Conservation (phyloP, 805 yeast species). For the Starmerella etchellsii region DNA sequence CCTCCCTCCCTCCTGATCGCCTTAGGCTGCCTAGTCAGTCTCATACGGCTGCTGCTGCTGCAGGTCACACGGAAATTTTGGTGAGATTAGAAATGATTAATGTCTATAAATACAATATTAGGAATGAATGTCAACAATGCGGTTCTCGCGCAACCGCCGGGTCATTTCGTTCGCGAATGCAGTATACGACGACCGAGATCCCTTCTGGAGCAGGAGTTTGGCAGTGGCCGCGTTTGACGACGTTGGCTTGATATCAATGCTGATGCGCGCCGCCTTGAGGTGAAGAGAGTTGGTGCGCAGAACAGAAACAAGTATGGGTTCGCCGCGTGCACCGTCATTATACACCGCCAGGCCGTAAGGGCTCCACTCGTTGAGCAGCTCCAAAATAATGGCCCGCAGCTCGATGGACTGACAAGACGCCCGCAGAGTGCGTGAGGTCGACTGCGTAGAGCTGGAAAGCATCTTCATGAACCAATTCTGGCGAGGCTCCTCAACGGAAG, state of each 20-base stretch:
- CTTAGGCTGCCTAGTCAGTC: no score
- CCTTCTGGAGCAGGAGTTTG: conserved; percentile 21
- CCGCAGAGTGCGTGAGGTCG: conserved; percentile 20
- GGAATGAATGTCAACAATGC: conserved; percentile 4
- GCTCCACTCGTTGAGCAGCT: conserved; percentile 28
- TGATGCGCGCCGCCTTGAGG: conserved; percentile 25
- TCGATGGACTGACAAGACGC: conserved; percentile 22
- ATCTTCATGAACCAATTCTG: conserved; percentile 31
- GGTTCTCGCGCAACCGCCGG: conserved; percentile 18
- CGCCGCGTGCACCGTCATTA: conserved; percentile 20
- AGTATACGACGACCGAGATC: conserved; percentile 23
- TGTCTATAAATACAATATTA: neutral
- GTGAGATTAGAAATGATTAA: neutral
- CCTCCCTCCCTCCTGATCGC: no score
- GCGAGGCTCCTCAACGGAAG: conserved; percentile 19
- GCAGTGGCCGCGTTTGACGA: conserved; percentile 19
- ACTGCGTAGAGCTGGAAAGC: conserved; percentile 13
- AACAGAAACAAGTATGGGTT: conserved; percentile 25
- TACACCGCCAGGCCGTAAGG: conserved; percentile 28
- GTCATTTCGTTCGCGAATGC: conserved; percentile 25
- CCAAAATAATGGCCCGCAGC: conserved; percentile 24
- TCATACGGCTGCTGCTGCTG: no score
- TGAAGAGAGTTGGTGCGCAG: conserved; percentile 27
- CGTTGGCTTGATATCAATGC: conserved; percentile 17
- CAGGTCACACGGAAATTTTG: no score